Base-by-base conservation (phyloP, 441 rosid genomes). In the Hura crepitans region DNA sequence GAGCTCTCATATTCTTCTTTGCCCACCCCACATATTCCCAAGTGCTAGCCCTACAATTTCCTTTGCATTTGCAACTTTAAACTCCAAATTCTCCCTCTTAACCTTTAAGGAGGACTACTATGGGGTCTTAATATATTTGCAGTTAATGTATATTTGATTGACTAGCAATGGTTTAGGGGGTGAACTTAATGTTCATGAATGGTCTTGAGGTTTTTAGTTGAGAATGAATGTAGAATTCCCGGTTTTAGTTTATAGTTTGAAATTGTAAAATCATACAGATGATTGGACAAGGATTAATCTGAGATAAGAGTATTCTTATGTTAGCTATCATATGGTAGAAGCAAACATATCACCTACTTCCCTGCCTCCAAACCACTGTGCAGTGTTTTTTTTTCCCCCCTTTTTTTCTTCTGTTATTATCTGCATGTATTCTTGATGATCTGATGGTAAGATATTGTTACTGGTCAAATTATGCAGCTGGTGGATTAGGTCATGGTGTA, bases 401-500 rank as follows among this genome's bases (percentile, higher is more conserved):
- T 33, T 1, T 35, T 35, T 35, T 65, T 28, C 46, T 65, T 31
- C 15, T 43, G 30, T 15, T 59, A n/a, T n/a, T n/a, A 2, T 31
- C 27, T 33, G 42, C 6, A 11, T 12, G 18, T 70, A 70, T 73
- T 70, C 45, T 61, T 73, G 67, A 64, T 57, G 43, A 28, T 59
- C 64, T 60, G 12, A 66, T 65, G 58, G 68, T 46, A 50, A 66
- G 65, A 74, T 84, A 69, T 77, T 78, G 68, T 72, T 59, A 25
- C 47, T 77, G 28, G 45, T 77, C 74, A 71, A 79, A 72, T 80
- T 66, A 30, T 87, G 86, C 94, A 95, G 99, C 99, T 89, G 97
- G 97, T 70, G 97, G 99, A 76, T 83, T 90, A 83, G 99, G 97
- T 79, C 99, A 92, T 71, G 99, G 97, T 69, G 87, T 90, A 69